Evolutionary conservation across 805 yeast genomes (phyloP).

Genomic region (Kluyveromyces wickerhamii): DNA sequence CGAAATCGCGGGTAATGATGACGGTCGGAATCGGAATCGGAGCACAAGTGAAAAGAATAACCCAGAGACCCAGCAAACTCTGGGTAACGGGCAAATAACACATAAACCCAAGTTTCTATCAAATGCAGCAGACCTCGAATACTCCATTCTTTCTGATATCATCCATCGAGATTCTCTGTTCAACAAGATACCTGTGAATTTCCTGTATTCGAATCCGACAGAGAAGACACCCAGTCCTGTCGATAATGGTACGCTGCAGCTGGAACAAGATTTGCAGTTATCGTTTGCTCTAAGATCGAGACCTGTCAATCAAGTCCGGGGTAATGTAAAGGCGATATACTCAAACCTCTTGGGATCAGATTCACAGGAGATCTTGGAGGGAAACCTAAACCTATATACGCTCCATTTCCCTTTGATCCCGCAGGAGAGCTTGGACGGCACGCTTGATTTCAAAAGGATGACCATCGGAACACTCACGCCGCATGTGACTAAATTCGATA

Average conservation of each 20-base stretch:
- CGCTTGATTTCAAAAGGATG: conserved; percentile 19
- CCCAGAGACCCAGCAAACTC: conserved; percentile 18
- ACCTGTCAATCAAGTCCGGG: conserved; percentile 1
- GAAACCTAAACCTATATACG: conserved; percentile 20
- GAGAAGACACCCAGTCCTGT: conserved; percentile 4
- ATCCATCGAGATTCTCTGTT: conserved; percentile 34
- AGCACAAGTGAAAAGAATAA: conserved; percentile 4
- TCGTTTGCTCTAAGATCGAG: neutral
- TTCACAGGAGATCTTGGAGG: conserved; percentile 19
- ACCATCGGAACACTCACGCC: conserved; percentile 8
- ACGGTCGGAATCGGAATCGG: neutral
- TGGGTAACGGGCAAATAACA: conserved; percentile 17
- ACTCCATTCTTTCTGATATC: conserved; percentile 59
- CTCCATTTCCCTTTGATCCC: conserved; percentile 28
- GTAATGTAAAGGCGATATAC: conserved; percentile 10
- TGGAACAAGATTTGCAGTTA: neutral
- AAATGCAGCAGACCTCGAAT: conserved; percentile 66
- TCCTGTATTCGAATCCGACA: conserved; percentile 12
- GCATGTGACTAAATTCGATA: conserved; percentile 35
- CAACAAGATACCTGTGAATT: conserved; percentile 21
- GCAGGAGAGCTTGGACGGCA: conserved; percentile 11
- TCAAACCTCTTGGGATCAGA: conserved; percentile 23
- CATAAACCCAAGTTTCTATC: conserved; percentile 46
- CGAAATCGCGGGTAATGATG: neutral
- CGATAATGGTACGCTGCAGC: neutral